Conservation (phyloP, 2,329 filamentous ascomycete genomes). For the Zymoseptoria passerinii region DNA sequence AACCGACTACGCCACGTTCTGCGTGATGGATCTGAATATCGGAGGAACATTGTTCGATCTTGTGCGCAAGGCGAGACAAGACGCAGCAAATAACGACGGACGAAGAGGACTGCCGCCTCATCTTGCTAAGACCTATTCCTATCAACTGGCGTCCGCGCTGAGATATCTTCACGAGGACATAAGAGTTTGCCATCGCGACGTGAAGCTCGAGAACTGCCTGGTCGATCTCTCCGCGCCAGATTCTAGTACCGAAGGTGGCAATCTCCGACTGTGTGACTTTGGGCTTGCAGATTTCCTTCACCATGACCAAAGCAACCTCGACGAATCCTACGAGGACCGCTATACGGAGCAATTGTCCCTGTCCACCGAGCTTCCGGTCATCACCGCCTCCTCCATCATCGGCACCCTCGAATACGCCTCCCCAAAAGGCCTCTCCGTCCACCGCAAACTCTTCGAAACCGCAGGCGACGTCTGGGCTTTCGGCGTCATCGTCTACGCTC, state of each 20-base stretch:
- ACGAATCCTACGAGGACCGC: slow-evolving; percentile 2
- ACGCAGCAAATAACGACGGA: slow-evolving; percentile 19
- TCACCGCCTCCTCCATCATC: slow-evolving; percentile 40
- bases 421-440: slow-evolving; percentile 40
- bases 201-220: slow-evolving; percentile 62
- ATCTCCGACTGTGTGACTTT: slow-evolving; percentile 58
- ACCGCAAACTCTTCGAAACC: slow-evolving; percentile 39
- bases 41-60: slow-evolving; percentile 59
- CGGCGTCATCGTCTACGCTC: slow-evolving; percentile 54
- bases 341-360: slow-evolving; percentile 10
- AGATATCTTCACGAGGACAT: slow-evolving; percentile 62
- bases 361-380: slow-evolving; percentile 12
- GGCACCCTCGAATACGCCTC: slow-evolving; percentile 52
- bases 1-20: slow-evolving; percentile 60
- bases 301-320: slow-evolving; percentile 34
- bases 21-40: slow-evolving; percentile 56
- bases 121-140: slow-evolving; percentile 52
- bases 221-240: slow-evolving; percentile 46
- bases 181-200: slow-evolving; percentile 57
- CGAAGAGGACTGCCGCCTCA: slow-evolving; percentile 38
- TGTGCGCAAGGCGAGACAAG: slow-evolving; percentile 45
- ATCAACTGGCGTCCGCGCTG: slow-evolving; percentile 55
- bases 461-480: slow-evolving; percentile 61
- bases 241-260: slow-evolving; percentile 44
- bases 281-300: slow-evolving; percentile 61